Evolutionary conservation across 2,329 filamentous ascomycete species (phyloP), one percentile per base, ranked within the genome.

Genomic region (Clonostachys rhizophaga): DNA sequence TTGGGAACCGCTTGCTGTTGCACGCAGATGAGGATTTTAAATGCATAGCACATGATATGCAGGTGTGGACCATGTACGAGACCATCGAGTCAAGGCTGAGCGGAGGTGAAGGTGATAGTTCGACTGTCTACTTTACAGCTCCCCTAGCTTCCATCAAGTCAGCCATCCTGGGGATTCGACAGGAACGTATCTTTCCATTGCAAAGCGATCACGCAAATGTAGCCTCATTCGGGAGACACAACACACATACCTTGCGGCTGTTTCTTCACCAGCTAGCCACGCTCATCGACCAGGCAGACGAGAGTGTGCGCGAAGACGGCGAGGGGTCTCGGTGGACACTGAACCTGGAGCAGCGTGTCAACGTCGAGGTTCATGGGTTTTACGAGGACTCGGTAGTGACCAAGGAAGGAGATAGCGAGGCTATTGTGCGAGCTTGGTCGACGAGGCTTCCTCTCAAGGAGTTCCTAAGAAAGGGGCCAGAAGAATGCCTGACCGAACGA

Each of bases 41-140:
- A 43, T 68, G 76, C 5, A 71, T 81, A 6, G 73, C 79, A 0
- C 75, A 75, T 35, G 81, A 84, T 47, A 67, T 84, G 44, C 75
- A 73, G 7, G 68, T 84, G 12, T 84, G 81, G 79, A 81, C 79
- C 0, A 77, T 84, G 39, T 79, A 84, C 49, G 81, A 84, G 54
- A 84, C 79, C 0, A 71, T 79, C 8, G 81, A 84, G 57, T 83
- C 80, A 1, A 71, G 73, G 1, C 64, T 84, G 5, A 76, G 75
- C 0, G 73, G 73, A 1, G 56, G 65, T 3, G 67, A 65, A 1
- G 56, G 59, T 7, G 56, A 64, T 5, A 74, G 43, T 9, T 30
- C 18, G 18, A 33, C 16, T 14, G 69, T 82, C 4, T 78, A 78
- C 54, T 82, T 84, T 49, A 77, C 76, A 8, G 79, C 79, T 0